Evolutionary conservation across 2,329 filamentous ascomycete species (phyloP), one percentile per base, ranked within the genome.

Genomic region (Plenodomus tracheiphilus): DNA sequence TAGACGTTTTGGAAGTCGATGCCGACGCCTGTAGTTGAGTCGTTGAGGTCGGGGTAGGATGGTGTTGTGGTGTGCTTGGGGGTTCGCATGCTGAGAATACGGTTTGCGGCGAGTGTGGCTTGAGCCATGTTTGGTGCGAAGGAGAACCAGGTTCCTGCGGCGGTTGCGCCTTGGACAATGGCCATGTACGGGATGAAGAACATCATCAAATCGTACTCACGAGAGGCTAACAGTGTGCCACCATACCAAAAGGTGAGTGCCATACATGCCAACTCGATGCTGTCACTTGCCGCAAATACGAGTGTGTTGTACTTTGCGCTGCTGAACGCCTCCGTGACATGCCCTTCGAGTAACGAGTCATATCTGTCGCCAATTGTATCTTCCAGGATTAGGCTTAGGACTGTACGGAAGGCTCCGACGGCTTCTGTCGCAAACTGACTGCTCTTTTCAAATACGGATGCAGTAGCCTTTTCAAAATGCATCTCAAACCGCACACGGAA

Each of bases 1-100:
- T 94, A 89, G 2, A 97, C 92, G 58, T 96, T 88, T 15, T 88
- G 85, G 79, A 99, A 97, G 68, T 97, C 92, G 54, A 99, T 83
- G 10, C 64, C 50, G 7, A 65, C 58, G 17, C 66, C 61, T 15
- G 49, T 41, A 9, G 52, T 21, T 7, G 53, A 36, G 11, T 51
- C 35, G 25, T 19, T 18, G 9, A 64, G 19, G n/a, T 55, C 34
- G 2, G 53, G 30, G 41, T 61, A 63, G 10, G 47, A 42, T 1
- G 49, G 36, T 13, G 48, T 17, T 2, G 47, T 21, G 6, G 36
- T 35, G 18, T 47, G 47, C 8, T 55, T 59, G 5, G 49, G n/a
- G 13, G 64, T 54, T 8, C 71, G 69, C 53, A 71, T 58, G 39
- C 63, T 65, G 18, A 73, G 50, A 25, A 74, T 72, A 10, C 71